These are phyloP conservation scores for Saraca asoca DNA, from an alignment of 331 rosid genomes.

Conservation along the genomic window DNA sequence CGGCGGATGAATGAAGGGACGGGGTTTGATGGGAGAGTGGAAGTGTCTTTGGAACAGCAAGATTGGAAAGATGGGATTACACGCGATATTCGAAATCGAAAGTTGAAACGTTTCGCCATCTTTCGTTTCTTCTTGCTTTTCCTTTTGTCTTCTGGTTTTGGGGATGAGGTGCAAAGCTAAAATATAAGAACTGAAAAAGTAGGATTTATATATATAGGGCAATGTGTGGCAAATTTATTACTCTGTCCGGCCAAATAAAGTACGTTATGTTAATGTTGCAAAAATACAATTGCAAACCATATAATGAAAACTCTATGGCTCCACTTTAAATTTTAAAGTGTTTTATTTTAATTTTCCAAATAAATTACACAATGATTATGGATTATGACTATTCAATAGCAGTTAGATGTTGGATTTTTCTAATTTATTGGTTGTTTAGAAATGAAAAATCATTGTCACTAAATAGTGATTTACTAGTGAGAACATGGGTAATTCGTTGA, in stretches of 20 bases:
- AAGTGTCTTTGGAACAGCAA: slow-evolving; percentile 47
- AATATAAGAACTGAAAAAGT: not conserved
- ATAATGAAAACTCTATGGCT: no score
- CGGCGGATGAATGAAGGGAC: slow-evolving; percentile 37
- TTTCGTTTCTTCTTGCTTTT: not conserved
- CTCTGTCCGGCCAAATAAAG: not conserved
- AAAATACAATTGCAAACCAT: no score
- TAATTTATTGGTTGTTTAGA: no score
- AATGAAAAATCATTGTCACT: no score
- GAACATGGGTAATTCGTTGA: no score
- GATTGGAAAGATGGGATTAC: slow-evolving; percentile 55
- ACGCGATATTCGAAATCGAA: slow-evolving; percentile 45
- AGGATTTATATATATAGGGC: slow-evolving; percentile 28
- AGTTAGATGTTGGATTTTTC: no score
- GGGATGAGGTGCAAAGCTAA: not conserved
- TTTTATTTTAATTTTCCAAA: no score
- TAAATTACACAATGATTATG: no score
- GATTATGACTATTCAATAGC: no score
- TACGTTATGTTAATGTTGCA: no score
- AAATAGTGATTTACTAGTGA: no score
- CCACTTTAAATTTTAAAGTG: no score
- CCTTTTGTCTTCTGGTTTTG: not conserved
- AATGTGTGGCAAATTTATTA: not conserved
- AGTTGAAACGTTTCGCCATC: slow-evolving; percentile 52
- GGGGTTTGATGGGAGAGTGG: slow-evolving; percentile 42